Evolutionary conservation across 192 early-diverging fungal genomes (phyloP), one percentile per base, ranked within the genome.

Genomic region (Backusella parvicylindrica): DNA sequence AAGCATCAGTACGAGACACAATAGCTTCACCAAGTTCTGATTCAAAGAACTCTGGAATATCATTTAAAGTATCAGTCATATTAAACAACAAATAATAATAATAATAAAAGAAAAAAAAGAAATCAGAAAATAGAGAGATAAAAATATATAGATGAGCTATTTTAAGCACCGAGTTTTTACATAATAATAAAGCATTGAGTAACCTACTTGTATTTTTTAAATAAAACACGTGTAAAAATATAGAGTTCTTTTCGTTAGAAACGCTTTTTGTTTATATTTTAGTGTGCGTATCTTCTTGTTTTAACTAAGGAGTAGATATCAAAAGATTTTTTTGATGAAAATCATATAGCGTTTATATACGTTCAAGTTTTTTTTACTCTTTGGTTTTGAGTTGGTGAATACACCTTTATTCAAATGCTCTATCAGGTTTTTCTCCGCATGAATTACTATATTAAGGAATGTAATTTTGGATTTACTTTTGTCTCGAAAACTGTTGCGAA

Each of bases 1-100:
- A 86, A 23, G 92, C 88, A 77, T 98, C 97, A 21, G 93, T 97
- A 75, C 98, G 88, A 2, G 95, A 88, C 30, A 82, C 82, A 23
- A 99, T 82, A 53, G 93, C 91, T 79, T 99, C 98, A 75, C 92
- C 96, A 68, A 97, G 78, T 65, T 95, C 95, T 26, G 86, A 93
- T 75, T 99, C 98, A 82, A 99, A 97, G 81, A 98, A 95, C 89
- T 99, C 98, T 40, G 98, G 95, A 49, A 98, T 91, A 87, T 93
- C 93, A 77, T 89, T 89, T 41, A 95, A 76, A 50, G 90, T 90
- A 77, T 94, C 92, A 75, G 75, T 40, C 68, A 70, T 70, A 23
- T 23, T 67, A 67, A 65, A 1, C 11, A 0, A 1, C 16, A 47
- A 16, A 18, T 18, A 41, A n/a, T n/a, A n/a, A n/a, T n/a, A 41